Percentiles rank a stretch among this genome's conserved stretches.
Evolutionary conservation across 1,284 basidiomycete species (phyloP).

Genomic region (Leccinum griseonigrum): DNA sequence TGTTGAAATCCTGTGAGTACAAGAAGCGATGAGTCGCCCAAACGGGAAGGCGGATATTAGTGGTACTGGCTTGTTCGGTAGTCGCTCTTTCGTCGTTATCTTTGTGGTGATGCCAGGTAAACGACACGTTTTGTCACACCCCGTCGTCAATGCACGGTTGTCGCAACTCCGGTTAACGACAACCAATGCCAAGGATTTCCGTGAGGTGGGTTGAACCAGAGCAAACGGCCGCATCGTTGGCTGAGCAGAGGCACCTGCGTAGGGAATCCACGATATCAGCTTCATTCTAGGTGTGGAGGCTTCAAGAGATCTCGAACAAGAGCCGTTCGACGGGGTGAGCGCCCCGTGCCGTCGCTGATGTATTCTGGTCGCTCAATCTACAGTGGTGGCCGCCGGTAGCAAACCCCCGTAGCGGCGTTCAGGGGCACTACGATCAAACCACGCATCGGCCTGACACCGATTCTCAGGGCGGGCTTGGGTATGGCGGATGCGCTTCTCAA

Average conservation of each 20-base stretch:
- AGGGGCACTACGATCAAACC: constrained; percentile 66
- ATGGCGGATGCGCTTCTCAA: constrained; percentile 86
- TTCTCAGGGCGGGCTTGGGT: constrained; percentile 91
- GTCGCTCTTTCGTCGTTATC: not conserved
- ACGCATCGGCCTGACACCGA: constrained; percentile 84
- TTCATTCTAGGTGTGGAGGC: constrained; percentile 76
- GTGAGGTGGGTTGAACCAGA: constrained; percentile 52
- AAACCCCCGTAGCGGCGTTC: constrained; percentile 68
- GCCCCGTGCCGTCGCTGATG: not conserved
- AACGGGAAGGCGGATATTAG: constrained; percentile 1
- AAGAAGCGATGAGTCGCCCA: constrained; percentile 70
- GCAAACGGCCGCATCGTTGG: not conserved
- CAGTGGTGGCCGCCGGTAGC: constrained; percentile 34
- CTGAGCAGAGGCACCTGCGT: constrained; percentile 3
- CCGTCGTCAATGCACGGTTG: constrained; percentile 69
- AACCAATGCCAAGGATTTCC: constrained; percentile 74
- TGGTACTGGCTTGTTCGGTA: not conserved
- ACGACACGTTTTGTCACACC: constrained; percentile 65
- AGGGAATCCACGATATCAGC: constrained; percentile 72
- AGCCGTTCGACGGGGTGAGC: constrained; percentile 60
- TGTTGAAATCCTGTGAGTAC: constrained; percentile 94
- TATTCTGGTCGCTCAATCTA: not conserved
- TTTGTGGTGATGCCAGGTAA: constrained; percentile 26
- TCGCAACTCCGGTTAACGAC: constrained; percentile 64
- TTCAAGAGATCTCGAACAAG: constrained; percentile 59